phyloP scores from a whole-genome alignment of 331 rosid species.

The Malus hybrid region DNA sequence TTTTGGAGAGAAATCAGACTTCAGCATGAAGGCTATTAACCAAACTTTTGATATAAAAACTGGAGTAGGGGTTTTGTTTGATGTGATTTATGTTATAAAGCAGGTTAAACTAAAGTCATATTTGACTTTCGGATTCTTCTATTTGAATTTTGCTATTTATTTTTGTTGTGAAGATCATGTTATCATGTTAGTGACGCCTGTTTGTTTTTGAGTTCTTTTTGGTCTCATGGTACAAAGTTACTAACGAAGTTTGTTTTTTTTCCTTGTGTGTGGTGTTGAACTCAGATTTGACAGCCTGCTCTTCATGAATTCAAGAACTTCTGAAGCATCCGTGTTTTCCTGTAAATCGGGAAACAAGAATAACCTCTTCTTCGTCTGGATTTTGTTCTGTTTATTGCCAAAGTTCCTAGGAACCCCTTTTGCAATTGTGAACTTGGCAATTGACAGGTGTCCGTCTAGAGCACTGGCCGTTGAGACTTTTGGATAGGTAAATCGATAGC shows the following conservation, averaged over 20 bases:
- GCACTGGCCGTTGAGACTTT: constrained; percentile 26
- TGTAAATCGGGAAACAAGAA: constrained; percentile 91
- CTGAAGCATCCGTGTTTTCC: constrained; percentile 84
- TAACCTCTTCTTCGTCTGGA: constrained; percentile 72
- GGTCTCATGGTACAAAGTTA: background rate
- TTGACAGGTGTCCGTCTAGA: constrained; percentile 71
- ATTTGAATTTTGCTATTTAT: background rate
- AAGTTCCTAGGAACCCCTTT: constrained; percentile 83
- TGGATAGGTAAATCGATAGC: constrained; percentile 27
- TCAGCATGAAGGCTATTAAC: background rate
- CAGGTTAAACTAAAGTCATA: background rate
- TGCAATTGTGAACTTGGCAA: constrained; percentile 61
- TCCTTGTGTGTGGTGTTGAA: background rate
- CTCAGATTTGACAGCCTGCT: constrained; percentile 61
- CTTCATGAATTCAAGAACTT: constrained; percentile 92
- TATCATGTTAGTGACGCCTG: background rate
- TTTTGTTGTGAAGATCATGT: background rate
- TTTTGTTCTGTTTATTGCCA: constrained; percentile 73
- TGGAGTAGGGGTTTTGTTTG: background rate
- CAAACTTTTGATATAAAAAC: background rate
- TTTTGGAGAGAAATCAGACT: background rate
- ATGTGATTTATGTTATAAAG: background rate
- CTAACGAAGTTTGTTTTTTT: background rate
- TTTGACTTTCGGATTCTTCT: background rate
- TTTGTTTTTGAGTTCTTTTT: background rate